Percentiles rank a stretch among this genome's conserved stretches.
These are phyloP conservation scores for Fulvia fulva DNA, from an alignment of 2,329 filamentous ascomycete genomes.

Conservation along the genomic window DNA sequence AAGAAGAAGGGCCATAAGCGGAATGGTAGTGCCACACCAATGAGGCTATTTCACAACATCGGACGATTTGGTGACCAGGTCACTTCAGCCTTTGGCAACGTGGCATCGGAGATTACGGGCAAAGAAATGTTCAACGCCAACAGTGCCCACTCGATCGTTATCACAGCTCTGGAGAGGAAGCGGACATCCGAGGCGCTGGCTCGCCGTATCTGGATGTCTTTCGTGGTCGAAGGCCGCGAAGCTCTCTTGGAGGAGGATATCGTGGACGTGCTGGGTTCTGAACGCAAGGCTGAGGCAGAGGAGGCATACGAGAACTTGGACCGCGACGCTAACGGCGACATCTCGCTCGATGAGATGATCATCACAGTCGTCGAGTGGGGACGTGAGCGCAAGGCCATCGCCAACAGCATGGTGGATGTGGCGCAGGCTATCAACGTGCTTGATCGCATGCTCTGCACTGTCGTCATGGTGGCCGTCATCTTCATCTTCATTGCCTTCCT, in stretches of 20 bases:
- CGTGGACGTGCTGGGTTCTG: constrained; percentile 75
- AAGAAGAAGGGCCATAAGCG: constrained; percentile 46
- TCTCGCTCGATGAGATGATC: constrained; percentile 93
- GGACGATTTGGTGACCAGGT: constrained; percentile 88
- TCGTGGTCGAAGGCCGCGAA: constrained; percentile 85
- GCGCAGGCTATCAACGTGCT: constrained; percentile 89
- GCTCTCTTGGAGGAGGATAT: constrained; percentile 77
- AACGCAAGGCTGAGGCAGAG: constrained; percentile 72
- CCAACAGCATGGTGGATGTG: constrained; percentile 94
- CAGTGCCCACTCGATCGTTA: constrained; percentile 81
- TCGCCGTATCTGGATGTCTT: constrained; percentile 96
- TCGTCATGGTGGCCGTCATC: constrained; percentile 75
- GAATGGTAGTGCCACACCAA: constrained; percentile 67
- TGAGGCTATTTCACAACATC: constrained; percentile 66
- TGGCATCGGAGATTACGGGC: constrained; percentile 91
- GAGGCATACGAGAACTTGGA: constrained; percentile 81
- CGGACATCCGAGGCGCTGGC: constrained; percentile 85
- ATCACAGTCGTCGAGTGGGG: constrained; percentile 80
- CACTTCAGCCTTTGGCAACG: constrained; percentile 85
- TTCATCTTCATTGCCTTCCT: constrained; percentile 69
- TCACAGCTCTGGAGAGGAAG: constrained; percentile 82
- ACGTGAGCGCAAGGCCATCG: constrained; percentile 81
- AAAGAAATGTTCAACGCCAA: constrained; percentile 93
- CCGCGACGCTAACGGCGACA: constrained; percentile 84
- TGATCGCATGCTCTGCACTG: constrained; percentile 76